Percentiles rank a stretch among this genome's conserved stretches.
These are phyloP conservation scores for Penicillium sp. DNA, from an alignment of 2,329 filamentous ascomycete genomes.

Conservation along the genomic window DNA sequence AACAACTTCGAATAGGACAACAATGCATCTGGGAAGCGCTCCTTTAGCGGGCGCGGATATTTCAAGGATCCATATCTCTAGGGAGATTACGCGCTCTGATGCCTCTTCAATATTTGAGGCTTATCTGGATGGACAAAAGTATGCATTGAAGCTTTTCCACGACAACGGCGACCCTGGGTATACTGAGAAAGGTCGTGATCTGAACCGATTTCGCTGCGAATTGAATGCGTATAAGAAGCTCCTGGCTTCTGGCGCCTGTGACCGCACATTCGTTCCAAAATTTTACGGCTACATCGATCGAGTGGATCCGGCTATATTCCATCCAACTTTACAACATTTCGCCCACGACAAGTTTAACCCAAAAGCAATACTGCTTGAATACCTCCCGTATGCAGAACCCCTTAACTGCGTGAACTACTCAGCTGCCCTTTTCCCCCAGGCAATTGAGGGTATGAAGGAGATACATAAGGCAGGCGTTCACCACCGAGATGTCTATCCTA, in stretches of 20 bases:
- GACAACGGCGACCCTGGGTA: constrained; percentile 24
- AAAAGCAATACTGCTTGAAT: constrained; percentile 20
- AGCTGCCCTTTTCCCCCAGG: background rate
- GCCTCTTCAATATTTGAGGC: constrained; percentile 18
- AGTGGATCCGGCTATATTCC: constrained; percentile 16
- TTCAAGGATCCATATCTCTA: constrained; percentile 8
- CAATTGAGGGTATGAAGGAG: background rate
- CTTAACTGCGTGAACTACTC: constrained; percentile 1
- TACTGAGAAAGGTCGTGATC: constrained; percentile 20
- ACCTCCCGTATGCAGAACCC: constrained; percentile 12
- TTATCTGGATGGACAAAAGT: constrained; percentile 12
- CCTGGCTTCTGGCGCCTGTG: constrained; percentile 12
- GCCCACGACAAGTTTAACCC: constrained; percentile 14
- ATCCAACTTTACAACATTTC: constrained; percentile 21
- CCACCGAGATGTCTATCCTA: background rate
- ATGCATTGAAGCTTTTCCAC: constrained; percentile 20
- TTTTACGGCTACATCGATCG: constrained; percentile 23
- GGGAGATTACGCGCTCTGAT: constrained; percentile 9
- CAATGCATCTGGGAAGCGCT: background rate
- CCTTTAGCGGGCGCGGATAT: background rate
- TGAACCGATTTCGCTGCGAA: constrained; percentile 27
- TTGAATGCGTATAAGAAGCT: constrained; percentile 21
- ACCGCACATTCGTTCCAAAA: constrained; percentile 15
- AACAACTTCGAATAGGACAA: background rate
- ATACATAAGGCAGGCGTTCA: background rate